phyloP scores from a whole-genome alignment of 139 green algal species.

The Asterochloris erici region DNA sequence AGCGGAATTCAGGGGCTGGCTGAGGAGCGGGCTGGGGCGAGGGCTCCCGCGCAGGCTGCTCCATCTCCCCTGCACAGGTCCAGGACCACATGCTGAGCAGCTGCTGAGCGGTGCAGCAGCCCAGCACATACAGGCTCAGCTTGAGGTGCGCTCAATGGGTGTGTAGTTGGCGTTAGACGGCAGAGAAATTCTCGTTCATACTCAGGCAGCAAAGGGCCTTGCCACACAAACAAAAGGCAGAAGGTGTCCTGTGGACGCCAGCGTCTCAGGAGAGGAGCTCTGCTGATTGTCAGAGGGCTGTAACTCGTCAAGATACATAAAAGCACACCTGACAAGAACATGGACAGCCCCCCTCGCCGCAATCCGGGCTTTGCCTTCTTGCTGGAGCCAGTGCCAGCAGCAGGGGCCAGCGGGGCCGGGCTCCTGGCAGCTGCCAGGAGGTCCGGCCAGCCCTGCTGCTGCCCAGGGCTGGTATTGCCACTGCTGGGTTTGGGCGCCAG shows the following conservation, averaged over 20 bases:
- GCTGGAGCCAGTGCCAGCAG: background rate
- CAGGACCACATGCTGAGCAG: background rate
- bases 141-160: background rate
- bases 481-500: background rate
- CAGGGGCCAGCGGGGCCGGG: background rate
- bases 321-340: constrained; percentile 63
- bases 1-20: background rate
- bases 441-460: background rate
- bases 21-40: background rate
- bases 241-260: background rate
- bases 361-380: constrained; percentile 16
- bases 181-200: background rate
- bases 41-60: constrained; percentile 16
- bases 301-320: constrained; percentile 1
- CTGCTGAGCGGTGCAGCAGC: too few relatives aligned
- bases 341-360: constrained; percentile 59
- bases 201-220: background rate
- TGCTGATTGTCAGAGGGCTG: background rate
- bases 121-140: background rate
- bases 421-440: too few relatives aligned
- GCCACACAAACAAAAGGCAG: constrained; percentile 1
- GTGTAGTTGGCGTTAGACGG: background rate
- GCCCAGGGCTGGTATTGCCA: background rate
- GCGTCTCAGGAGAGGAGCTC: too few relatives aligned
- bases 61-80: constrained; percentile 28